These are phyloP conservation scores for Bassia scoparia DNA, from an alignment of 148 eudicot genomes.

Conservation along the genomic window DNA sequence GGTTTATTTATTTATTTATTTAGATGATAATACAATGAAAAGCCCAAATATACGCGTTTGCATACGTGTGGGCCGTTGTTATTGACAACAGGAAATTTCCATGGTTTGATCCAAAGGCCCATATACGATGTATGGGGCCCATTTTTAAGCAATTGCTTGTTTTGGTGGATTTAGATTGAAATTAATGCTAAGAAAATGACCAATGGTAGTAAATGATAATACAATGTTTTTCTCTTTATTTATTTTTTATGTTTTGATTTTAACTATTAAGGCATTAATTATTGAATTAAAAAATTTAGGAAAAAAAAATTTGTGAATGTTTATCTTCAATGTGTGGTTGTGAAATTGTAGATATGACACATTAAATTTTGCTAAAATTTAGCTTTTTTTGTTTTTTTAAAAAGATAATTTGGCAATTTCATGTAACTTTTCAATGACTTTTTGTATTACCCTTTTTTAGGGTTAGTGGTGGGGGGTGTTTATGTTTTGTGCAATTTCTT, in stretches of 20 bases:
- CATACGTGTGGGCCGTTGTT: constrained; percentile 24
- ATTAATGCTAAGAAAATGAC: constrained; percentile 11
- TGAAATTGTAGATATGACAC: not conserved
- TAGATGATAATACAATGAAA: not conserved
- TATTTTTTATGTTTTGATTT: not conserved
- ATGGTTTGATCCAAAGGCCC: constrained; percentile 18
- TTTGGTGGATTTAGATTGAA: not conserved
- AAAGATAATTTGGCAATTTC: constrained; percentile 13
- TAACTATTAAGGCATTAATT: not conserved
- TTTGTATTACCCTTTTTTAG: not conserved
- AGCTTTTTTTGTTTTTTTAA: not conserved
- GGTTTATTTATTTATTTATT: no score
- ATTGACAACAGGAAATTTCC: not conserved
- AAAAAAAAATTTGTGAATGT: not conserved
- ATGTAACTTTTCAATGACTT: constrained; percentile 4
- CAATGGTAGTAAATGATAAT: no score
- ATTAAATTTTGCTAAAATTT: not conserved
- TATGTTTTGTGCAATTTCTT: not conserved
- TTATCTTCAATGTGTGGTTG: constrained; percentile 23
- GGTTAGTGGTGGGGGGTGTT: not conserved
- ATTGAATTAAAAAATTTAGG: no score
- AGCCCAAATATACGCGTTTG: constrained; percentile 29
- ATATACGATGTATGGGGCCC: constrained; percentile 15
- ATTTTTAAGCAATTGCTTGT: not conserved
- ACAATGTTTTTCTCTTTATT: not conserved